Evolutionary conservation across 176 grass and related monocot genomes (phyloP), one percentile per base, ranked within the genome.

Genomic region (Aegilops sharonensis): DNA sequence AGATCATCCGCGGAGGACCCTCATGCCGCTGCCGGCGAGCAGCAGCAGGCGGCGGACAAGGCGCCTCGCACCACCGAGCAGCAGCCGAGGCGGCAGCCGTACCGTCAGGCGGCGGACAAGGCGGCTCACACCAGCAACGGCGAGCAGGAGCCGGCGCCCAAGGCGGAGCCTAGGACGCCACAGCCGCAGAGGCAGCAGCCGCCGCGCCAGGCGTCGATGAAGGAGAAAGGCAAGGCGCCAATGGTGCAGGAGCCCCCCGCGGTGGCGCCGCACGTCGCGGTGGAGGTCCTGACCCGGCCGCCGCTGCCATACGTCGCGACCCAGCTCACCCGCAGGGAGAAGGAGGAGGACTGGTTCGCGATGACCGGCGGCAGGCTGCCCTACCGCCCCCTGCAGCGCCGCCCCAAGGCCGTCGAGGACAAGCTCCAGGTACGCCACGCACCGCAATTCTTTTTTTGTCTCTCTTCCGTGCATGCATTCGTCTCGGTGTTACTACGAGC

Each of bases 351-450:
- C 75, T 95, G 93, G 70, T 8, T 98, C 60, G 87, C 81, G 23
- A 91, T 98, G 85, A 95, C 90, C 32, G 95, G 95, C 79, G 75
- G 83, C 79, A 98, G 95, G 93, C 91, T 98, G 65, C 89, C 95
- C 1, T 85, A 89, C 77, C 87, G 95, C 24, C 93, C 95, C 65
- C 93, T 90, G 83, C 91, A 93, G 83, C 91, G 87, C 85, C 85
- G 93, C 80, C 61, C 89, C 57, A 98, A 98, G 59, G 64, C 65
- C 75, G 77, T 95, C 4, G 95, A 97, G 37, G 91, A 87, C 85
- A 37, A 48, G 6, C 83, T 98, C 60, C 87, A 80, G 76, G 95
- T 97, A 84, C 11, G 0, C 20, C 5, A 4, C 21, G 1, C n/a
- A 8, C 64, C 29, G 11, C 9, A 3, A 8, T 34, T 9, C 4